Base-by-base conservation (phyloP, 2,329 filamentous ascomycete species). In the Cordyceps militaris region DNA sequence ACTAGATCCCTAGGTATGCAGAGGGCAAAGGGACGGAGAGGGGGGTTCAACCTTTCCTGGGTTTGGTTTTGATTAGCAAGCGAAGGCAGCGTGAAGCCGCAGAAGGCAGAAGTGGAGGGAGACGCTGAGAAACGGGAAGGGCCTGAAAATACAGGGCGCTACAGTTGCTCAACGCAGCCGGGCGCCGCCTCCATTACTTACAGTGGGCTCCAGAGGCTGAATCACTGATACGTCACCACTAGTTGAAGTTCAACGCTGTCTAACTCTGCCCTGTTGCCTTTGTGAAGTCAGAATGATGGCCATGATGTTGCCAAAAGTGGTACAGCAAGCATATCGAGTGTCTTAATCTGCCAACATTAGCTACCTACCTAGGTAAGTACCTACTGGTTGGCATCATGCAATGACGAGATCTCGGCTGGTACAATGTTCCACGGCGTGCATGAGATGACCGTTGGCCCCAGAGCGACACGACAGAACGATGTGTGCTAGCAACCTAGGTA, bases 11-110 rank as follows among this genome's bases (percentile, higher is more conserved):
- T n/a, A n/a, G n/a, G n/a, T n/a, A 24, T 48, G 42, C 7, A 56
- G 30, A 38, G 23, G 14, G 34, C 9, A 48, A 23, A 30, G 10
- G 11, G 23, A n/a, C 16, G 32, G 32, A 23, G 16, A 19, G 46
- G 44, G 43, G 47, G 32, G 30, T 6, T n/a, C 23, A 21, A 14
- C 23, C 21, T 43, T 51, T 51, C 21, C 21, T 14, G 24, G 32
- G 13, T 8, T 21, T 42, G 34, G 50, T 52, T 16, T 30, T 53
- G 52, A 55, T 55, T 55, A 47, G 40, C 32, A 55, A 55, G 52
- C 50, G 36, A 32, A 10, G 28, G 5, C 28, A 32, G 10, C n/a
- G n/a, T n/a, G n/a, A n/a, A n/a, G n/a, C n/a, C n/a, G n/a, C n/a
- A n/a, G n/a, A n/a, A n/a, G n/a, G n/a, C n/a, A n/a, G n/a, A n/a